phyloP scores from a whole-genome alignment of 1,284 basidiomycete genomes.

The Cutaneotrichosporon cavernicola region DNA sequence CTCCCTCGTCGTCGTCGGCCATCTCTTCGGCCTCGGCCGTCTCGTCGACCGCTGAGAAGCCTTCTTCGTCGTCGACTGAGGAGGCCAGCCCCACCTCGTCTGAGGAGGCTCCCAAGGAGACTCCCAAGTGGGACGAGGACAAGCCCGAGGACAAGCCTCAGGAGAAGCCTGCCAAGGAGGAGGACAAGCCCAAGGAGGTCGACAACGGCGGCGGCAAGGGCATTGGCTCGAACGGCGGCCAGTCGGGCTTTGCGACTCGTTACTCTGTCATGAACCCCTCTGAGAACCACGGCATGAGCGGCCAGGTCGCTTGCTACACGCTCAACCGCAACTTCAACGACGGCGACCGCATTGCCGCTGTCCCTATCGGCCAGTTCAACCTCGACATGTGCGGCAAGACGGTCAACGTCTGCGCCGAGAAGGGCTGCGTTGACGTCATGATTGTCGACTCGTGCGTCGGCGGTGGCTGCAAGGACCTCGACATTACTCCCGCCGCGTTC shows the following conservation, averaged over 20 bases:
- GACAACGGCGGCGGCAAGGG: not conserved
- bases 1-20: not conserved
- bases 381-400: not conserved
- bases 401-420: constrained; percentile 1
- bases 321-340: not conserved
- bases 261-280: constrained; percentile 14
- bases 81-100: not conserved
- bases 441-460: constrained; percentile 15
- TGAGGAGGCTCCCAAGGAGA: not conserved
- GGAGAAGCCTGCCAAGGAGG: no score
- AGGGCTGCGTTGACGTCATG: not conserved
- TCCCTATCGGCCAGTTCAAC: not conserved
- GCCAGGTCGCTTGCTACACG: constrained; percentile 5
- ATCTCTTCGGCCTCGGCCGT: not conserved
- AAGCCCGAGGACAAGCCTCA: not conserved
- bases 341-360: not conserved
- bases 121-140: not conserved
- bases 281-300: constrained; percentile 18
- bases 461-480: constrained; percentile 6
- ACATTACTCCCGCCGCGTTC: constrained; percentile 6
- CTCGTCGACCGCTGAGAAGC: not conserved
- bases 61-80: not conserved
- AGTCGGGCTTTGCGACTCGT: constrained; percentile 8
- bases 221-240: not conserved
- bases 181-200: not conserved